Evolutionary conservation across 2,329 filamentous ascomycete genomes (phyloP), one percentile per base, ranked within the genome.

Genomic region (Trichoderma cornu-damae): DNA sequence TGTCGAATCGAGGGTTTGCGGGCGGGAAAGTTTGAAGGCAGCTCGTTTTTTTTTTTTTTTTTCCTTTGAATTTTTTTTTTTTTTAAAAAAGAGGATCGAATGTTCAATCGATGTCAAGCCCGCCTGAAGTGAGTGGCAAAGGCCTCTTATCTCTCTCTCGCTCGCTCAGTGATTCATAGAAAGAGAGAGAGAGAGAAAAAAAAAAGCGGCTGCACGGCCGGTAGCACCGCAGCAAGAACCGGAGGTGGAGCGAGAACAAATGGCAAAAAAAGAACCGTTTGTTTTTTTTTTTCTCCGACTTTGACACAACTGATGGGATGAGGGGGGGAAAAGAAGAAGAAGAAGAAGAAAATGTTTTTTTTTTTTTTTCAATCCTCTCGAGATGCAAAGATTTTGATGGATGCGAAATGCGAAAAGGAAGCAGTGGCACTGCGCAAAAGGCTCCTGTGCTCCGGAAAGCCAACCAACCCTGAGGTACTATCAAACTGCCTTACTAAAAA

Each of bases 21-120:
- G 37, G 55, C 26, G 55, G 34, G 55, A 58, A 48, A 30, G 55
- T 51, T 47, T 58, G 55, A 30, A 52, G 28, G 55, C 46, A 43
- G 43, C 44, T 57, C 51, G n/a, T n/a, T n/a, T n/a, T n/a, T n/a
- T n/a, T n/a, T n/a, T n/a, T n/a, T n/a, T n/a, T n/a, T n/a, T n/a
- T n/a, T n/a, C n/a, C n/a, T n/a, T n/a, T n/a, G n/a, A n/a, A n/a
- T n/a, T n/a, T n/a, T n/a, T n/a, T n/a, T n/a, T n/a, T n/a, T n/a
- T n/a, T n/a, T n/a, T n/a, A n/a, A n/a, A 38, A 47, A 47, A 26
- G 50, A 30, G 38, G 24, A 12, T 38, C 8, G 16, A n/a, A 38
- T 20, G 16, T 34, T 46, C 40, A 47, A 55, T 55, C 51, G 51
- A 55, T 42, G 51, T 55, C 51, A 55, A 46, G 51, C 51, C 51